Base-by-base conservation (phyloP, 2,329 filamentous ascomycete genomes). In the Parafenestella ontariensis region DNA sequence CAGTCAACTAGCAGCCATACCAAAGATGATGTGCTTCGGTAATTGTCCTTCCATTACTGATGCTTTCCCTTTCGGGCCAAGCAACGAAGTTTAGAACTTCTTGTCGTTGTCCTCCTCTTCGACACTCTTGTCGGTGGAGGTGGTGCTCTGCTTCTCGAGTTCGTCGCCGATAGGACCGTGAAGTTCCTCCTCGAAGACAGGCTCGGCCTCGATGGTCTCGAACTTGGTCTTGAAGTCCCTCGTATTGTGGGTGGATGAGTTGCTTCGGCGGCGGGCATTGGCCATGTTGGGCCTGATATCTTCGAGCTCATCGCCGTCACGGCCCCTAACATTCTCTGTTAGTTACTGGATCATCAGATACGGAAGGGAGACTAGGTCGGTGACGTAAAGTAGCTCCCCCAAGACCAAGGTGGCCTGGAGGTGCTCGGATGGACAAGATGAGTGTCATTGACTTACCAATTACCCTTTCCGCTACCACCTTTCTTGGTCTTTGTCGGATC, bases 401-500 rank as follows among this genome's bases (percentile, higher is more conserved):
- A 34, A 31, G 13, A 34, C 4, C 3, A 17, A 34, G 13, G 13
- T 17, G 31, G 17, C 15, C 13, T n/a, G 10, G 15, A 34, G 31
- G 31, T 29, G 13, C 26, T 13, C 20, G 11, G 31, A 29, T 43
- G 13, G 40, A 49, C 24, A 40, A 37, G 28, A 24, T 43, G 21
- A 5, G 10, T 41, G 9, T 10, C 5, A 46, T 17, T 24, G 36
- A 49, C 89, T 78, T 85, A 96, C 94, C 94, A 99, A 79, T 97
- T 97, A 74, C 90, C 92, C 78, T 91, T 93, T 66, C 94, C 94
- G 65, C 86, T 89, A 61, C 94, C 94, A 72, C 96, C 91, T 83
- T 99, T 99, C 88, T 99, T 99, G 74, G 90, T 89, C 83, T 96
- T 95, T 78, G 91, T 92, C 58, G 95, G 94, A 73, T 96, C 91